Base-by-base conservation (phyloP, 352 stramenopile species). In the Saprolegnia parasitica region DNA sequence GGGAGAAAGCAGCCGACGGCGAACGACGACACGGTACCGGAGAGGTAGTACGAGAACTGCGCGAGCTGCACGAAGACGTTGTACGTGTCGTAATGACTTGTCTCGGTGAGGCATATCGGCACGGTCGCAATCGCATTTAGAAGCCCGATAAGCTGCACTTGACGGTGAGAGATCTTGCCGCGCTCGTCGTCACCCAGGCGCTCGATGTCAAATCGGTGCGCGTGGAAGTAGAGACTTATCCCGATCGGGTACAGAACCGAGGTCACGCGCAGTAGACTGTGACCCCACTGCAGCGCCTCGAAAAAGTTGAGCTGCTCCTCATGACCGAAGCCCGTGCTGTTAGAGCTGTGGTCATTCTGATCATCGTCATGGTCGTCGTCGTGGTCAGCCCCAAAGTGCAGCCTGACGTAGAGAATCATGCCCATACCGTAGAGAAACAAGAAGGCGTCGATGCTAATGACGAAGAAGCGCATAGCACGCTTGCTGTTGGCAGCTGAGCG, bases 21-120 rank as follows among this genome's bases (percentile, higher is more conserved):
- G 35, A 60, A 11, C 13, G 52, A 15, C 24, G 52, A 60, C 35
- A 60, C 52, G 24, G 52, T 11, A 9, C 52, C 52, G 13, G 52
- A 60, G 9, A 60, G 52, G 35, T 60, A 40, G 35, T 60, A 60
- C 11, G 9, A 42, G 9, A 60, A 60, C 52, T 60, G 52, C 35
- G 52, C 52, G 8, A 60, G 35, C 52, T 60, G 52, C 52, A 60
- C 35, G 35, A 60, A 16, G 52, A 60, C 52, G 24, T n/a, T n/a
- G 35, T 11, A 8, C 11, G 11, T 11, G 9, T 40, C 3, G 52
- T 42, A 60, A 24, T 60, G 52, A 8, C 52, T n/a, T 42, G 52
- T 60, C 11, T 60, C 52, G 13, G 16, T 60, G 24, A 60, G 35
- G 3, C 52, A 60, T 21, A 60, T 60, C 13, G 52, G 52, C 52